phyloP scores from a whole-genome alignment of 2,329 filamentous ascomycete species.

The Aspergillus sp. region DNA sequence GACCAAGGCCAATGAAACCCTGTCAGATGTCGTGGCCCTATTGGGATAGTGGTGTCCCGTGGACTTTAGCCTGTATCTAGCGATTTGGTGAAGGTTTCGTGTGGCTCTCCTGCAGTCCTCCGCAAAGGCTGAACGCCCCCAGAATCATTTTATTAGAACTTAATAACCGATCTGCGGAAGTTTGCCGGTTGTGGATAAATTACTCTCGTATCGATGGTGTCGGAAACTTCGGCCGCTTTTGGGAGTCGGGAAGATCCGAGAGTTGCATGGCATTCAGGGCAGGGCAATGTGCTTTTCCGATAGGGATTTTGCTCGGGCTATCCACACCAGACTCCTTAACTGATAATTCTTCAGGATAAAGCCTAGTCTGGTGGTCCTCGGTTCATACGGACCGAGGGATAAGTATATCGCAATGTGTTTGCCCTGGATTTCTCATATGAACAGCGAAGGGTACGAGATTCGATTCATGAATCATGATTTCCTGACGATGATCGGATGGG shows the following conservation, averaged over 20 bases:
- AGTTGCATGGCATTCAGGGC: background rate
- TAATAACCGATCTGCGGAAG: background rate
- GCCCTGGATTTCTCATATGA: background rate
- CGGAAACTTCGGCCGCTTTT: background rate
- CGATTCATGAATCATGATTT: background rate
- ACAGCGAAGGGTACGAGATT: background rate
- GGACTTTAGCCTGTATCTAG: background rate
- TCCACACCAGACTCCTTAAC: background rate
- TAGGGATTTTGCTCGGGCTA: background rate
- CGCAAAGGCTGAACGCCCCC: background rate
- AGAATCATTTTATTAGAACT: background rate
- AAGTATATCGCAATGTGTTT: background rate
- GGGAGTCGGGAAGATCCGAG: conserved; percentile 16
- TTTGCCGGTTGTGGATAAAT: background rate
- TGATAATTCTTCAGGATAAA: background rate
- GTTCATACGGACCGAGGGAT: background rate
- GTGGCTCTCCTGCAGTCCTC: background rate
- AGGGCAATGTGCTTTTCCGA: background rate
- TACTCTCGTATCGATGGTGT: background rate
- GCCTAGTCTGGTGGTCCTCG: background rate
- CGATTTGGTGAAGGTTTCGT: background rate
- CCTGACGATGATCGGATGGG: background rate
- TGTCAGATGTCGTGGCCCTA: background rate
- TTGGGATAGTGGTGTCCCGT: background rate
- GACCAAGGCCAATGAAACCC: background rate